Evolutionary conservation across 495 filamentous ascomycete genomes (phyloP).

Genomic region (Hypoxylon rickii): DNA sequence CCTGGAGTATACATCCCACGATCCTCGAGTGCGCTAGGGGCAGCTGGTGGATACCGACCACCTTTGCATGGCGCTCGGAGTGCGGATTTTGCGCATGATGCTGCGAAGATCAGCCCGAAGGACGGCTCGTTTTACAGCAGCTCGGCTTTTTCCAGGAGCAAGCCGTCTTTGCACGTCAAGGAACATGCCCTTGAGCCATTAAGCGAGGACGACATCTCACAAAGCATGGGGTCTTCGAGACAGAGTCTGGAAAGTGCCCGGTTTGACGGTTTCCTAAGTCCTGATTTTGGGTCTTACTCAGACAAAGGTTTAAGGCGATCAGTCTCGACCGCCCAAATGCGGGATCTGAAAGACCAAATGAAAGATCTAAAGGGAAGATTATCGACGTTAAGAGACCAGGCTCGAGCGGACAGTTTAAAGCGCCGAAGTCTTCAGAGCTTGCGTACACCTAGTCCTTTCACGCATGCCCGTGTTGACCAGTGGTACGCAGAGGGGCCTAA

Average conservation of each 20-base stretch:
- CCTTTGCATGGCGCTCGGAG: slow-evolving; percentile 45
- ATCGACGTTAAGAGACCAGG: slow-evolving; percentile 79
- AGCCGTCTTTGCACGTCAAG: slow-evolving; percentile 14
- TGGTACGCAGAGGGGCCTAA: slow-evolving; percentile 65
- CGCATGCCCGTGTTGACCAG: slow-evolving; percentile 66
- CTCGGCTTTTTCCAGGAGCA: slow-evolving; percentile 27
- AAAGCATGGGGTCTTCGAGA: slow-evolving; percentile 27
- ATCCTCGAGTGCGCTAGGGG: slow-evolving; percentile 55
- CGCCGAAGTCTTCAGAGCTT: slow-evolving; percentile 83
- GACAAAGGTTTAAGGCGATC: slow-evolving; percentile 55
- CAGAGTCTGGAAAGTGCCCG: slow-evolving; percentile 37
- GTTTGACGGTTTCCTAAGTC: slow-evolving; percentile 44
- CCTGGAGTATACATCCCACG: slow-evolving; percentile 42
- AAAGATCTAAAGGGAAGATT: slow-evolving; percentile 90
- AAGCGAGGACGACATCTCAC: slow-evolving; percentile 44
- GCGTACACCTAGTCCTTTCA: slow-evolving; percentile 83
- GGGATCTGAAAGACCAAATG: slow-evolving; percentile 89
- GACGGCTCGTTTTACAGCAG: slow-evolving; percentile 17
- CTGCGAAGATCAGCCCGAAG: slow-evolving; percentile 16
- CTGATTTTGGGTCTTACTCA: slow-evolving; percentile 42
- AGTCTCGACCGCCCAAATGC: slow-evolving; percentile 70
- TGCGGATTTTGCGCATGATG: slow-evolving; percentile 41
- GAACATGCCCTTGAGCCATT: slow-evolving; percentile 42
- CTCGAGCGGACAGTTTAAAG: slow-evolving; percentile 79
- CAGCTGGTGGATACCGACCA: slow-evolving; percentile 54